phyloP scores from a whole-genome alignment of 495 filamentous ascomycete species.

The Talaromyces proteolyticus region DNA sequence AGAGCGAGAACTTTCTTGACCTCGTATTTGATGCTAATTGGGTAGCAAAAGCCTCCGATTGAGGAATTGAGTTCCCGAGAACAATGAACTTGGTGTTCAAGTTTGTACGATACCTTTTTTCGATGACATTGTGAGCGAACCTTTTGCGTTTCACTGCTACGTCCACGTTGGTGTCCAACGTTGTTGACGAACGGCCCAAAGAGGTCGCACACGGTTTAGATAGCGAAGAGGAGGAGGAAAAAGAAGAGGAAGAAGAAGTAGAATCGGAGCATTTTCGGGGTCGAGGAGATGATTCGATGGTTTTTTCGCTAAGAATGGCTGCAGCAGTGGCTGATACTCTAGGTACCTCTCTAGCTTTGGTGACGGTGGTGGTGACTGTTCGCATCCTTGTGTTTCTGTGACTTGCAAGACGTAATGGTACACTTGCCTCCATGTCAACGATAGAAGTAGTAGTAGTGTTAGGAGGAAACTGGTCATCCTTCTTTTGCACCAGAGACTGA shows the following conservation, averaged over 20 bases:
- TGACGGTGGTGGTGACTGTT: too few relatives aligned
- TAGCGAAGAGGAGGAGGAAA: background rate
- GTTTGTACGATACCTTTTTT: background rate
- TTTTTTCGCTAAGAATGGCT: background rate
- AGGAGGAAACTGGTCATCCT: background rate
- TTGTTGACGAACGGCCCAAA: background rate
- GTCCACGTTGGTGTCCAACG: background rate
- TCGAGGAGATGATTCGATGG: background rate
- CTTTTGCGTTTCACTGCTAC: background rate
- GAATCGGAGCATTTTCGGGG: background rate
- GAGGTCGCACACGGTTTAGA: background rate
- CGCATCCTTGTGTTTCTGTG: too few relatives aligned
- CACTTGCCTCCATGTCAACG: too few relatives aligned
- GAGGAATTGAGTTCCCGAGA: background rate
- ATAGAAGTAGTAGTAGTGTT: background rate
- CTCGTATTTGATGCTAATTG: background rate
- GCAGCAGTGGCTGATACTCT: background rate
- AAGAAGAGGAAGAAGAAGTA: background rate
- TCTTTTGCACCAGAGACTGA: background rate
- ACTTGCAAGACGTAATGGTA: too few relatives aligned
- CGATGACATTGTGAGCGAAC: background rate
- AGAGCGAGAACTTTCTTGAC: background rate
- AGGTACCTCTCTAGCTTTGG: background rate
- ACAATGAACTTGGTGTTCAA: background rate
- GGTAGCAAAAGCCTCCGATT: background rate